A percentile compares a stretch with the other conserved stretches of the same genome.
Evolutionary conservation across 1,284 basidiomycete genomes (phyloP).

Genomic region (Athelia sp.): DNA sequence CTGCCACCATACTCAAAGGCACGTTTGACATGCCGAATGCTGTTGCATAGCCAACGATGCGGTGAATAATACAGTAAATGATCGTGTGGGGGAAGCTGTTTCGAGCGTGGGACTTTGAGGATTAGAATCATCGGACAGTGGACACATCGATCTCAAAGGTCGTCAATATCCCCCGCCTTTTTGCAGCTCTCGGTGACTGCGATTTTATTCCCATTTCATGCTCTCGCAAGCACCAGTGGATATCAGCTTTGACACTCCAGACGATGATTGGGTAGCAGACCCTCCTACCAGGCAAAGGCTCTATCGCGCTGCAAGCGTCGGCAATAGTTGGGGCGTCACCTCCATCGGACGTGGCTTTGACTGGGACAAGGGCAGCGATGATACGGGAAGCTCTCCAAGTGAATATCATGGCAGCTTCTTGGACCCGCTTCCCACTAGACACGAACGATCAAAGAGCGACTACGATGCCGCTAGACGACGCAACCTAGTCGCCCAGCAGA

Average conservation of each 20-base stretch:
- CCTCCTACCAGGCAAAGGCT: conserved; percentile 35
- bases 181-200: background rate
- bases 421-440: background rate
- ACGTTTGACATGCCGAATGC: no score
- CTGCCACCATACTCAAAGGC: no score
- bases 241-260: conserved; percentile 58
- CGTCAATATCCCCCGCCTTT: background rate
- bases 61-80: no score
- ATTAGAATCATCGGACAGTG: no score
- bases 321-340: conserved; percentile 76
- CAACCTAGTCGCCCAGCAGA: background rate
- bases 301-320: conserved; percentile 59
- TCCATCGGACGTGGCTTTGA: conserved; percentile 78
- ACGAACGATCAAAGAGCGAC: conserved; percentile 3
- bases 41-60: no score
- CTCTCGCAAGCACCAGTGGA: conserved; percentile 55
- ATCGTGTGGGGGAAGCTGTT: no score
- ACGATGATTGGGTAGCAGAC: conserved; percentile 54
- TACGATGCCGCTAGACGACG: background rate
- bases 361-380: conserved; percentile 48
- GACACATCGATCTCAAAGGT: background rate
- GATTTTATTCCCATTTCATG: conserved; percentile 34
- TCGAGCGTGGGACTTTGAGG: no score
- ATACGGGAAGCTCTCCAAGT: conserved; percentile 11
- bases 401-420: conserved; percentile 1